A percentile compares a stretch with the other conserved stretches of the same genome.
These are phyloP conservation scores for Backusella parvicylindrica DNA, from an alignment of 192 early-diverging fungal genomes.

Conservation along the genomic window DNA sequence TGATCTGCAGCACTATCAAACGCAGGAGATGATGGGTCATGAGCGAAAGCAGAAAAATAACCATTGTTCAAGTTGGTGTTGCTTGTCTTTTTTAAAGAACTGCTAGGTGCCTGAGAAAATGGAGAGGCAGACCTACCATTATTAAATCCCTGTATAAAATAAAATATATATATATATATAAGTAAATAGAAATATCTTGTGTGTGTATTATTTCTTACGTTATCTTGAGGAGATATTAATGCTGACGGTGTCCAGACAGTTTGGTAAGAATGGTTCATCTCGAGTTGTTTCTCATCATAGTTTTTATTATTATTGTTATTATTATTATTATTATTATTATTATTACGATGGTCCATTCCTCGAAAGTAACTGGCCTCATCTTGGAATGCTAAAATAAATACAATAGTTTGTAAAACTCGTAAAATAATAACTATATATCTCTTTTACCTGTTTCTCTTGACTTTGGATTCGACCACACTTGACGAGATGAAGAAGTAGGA, in stretches of 20 bases:
- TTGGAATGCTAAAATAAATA: background rate
- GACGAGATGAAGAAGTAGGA: constrained; percentile 18
- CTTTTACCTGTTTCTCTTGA: constrained; percentile 5
- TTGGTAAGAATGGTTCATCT: background rate
- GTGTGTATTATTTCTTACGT: background rate
- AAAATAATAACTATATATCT: background rate
- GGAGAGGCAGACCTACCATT: background rate
- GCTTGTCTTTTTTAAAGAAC: background rate
- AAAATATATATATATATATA: too few species aligned
- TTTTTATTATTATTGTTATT: background rate
- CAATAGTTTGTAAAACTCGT: background rate
- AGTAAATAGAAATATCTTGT: background rate
- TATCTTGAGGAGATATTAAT: background rate
- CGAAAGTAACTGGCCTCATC: background rate
- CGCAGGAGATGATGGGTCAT: constrained; percentile 6
- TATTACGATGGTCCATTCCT: background rate
- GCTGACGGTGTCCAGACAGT: constrained; percentile 13
- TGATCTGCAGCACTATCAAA: constrained; percentile 1
- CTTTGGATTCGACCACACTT: constrained; percentile 16
- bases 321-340: background rate
- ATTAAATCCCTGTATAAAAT: background rate
- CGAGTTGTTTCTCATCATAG: background rate
- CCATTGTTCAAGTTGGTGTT: background rate
- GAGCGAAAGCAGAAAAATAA: background rate
- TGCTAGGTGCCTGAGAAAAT: background rate